phyloP scores from a whole-genome alignment of 2,329 filamentous ascomycete genomes.

The Rhytidhysteron rufulum region DNA sequence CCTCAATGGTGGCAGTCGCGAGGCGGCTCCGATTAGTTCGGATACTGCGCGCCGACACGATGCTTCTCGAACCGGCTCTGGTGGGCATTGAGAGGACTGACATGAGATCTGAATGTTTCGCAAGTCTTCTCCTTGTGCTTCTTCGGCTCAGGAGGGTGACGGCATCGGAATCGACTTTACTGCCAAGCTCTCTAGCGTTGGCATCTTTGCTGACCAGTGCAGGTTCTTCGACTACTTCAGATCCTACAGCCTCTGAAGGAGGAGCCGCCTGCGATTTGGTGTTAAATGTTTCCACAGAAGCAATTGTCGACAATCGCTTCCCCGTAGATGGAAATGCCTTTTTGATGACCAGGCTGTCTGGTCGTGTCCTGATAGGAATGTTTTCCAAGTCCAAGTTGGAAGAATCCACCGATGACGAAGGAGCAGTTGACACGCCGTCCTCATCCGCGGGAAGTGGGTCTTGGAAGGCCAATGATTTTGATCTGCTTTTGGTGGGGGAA shows the following conservation, averaged over 20 bases:
- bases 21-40: slow-evolving; percentile 67
- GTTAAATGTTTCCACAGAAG: slow-evolving; percentile 52
- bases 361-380: slow-evolving; percentile 27
- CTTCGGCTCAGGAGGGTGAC: slow-evolving; percentile 40
- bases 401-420: slow-evolving; percentile 34
- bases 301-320: slow-evolving; percentile 57
- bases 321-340: slow-evolving; percentile 51
- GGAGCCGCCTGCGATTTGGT: slow-evolving; percentile 28
- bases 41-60: slow-evolving; percentile 73
- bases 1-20: slow-evolving; percentile 65
- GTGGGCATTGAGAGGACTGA: slow-evolving; percentile 81
- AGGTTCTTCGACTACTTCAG: slow-evolving; percentile 14
- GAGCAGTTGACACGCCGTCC: slow-evolving; percentile 24
- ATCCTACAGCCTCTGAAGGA: slow-evolving; percentile 21
- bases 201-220: slow-evolving; percentile 16
- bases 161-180: slow-evolving; percentile 27
- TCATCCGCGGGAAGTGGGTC: slow-evolving; percentile 19
- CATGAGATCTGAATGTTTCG: slow-evolving; percentile 89
- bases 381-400: slow-evolving; percentile 27
- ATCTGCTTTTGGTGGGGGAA: slow-evolving; percentile 39
- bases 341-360: slow-evolving; percentile 36
- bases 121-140: slow-evolving; percentile 64
- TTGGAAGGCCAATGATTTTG: slow-evolving; percentile 26
- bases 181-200: slow-evolving; percentile 25
- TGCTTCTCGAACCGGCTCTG: slow-evolving; percentile 61